Percentiles rank a stretch among this genome's conserved stretches.
phyloP scores from a whole-genome alignment of 1,139 yeast species.

The Sugiyamaella neomexicana region DNA sequence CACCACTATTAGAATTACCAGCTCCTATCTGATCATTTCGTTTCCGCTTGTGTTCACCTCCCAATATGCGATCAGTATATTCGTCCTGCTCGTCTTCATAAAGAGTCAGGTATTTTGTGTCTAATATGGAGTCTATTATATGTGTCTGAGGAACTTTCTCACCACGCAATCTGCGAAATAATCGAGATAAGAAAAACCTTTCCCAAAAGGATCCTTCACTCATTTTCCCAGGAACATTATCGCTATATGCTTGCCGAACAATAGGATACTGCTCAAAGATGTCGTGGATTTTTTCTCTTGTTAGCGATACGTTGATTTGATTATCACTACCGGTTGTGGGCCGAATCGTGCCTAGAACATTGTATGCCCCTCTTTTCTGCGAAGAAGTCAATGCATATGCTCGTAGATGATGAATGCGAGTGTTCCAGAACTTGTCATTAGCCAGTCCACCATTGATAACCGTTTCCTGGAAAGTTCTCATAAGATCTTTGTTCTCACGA shows the following conservation, averaged over 20 bases:
- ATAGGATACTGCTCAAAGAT: constrained; percentile 92
- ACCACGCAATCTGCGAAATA: constrained; percentile 85
- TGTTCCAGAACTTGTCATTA: constrained; percentile 85
- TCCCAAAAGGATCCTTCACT: constrained; percentile 96
- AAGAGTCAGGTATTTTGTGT: constrained; percentile 60
- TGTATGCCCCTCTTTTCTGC: constrained; percentile 90
- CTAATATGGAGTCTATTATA: constrained; percentile 81
- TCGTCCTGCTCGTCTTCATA: constrained; percentile 25
- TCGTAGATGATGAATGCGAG: constrained; percentile 73
- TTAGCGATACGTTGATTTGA: constrained; percentile 86
- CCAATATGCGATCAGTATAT: constrained; percentile 17
- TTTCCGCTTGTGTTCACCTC: constrained; percentile 16
- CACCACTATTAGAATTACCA: constrained; percentile 40
- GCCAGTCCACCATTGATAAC: constrained; percentile 78
- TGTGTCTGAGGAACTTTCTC: constrained; percentile 75
- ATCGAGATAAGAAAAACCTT: constrained; percentile 86
- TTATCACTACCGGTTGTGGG: constrained; percentile 73
- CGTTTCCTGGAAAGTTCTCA: constrained; percentile 80
- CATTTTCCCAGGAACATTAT: constrained; percentile 79
- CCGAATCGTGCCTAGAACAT: constrained; percentile 87
- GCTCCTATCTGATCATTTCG: constrained; percentile 26
- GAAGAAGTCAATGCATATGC: constrained; percentile 82
- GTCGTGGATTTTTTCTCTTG: constrained; percentile 85
- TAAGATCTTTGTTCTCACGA: constrained; percentile 65
- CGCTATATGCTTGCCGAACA: constrained; percentile 85